A percentile compares a stretch with the other conserved stretches of the same genome.
Evolutionary conservation across 2,329 filamentous ascomycete genomes (phyloP).

Genomic region (Atkinsonella texensis): DNA sequence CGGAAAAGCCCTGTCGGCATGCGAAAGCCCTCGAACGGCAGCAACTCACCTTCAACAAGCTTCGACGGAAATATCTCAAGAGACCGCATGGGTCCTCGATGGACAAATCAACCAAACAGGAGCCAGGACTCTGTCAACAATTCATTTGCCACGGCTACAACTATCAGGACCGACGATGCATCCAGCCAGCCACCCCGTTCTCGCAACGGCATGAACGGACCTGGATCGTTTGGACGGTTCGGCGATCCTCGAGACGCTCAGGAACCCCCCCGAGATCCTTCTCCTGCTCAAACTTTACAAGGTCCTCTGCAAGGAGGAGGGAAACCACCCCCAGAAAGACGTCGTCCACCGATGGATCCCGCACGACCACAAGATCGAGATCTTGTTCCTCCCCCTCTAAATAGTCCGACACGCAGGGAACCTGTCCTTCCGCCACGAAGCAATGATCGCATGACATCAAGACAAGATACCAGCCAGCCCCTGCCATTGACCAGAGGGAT

Average conservation of each 20-base stretch:
- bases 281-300: background rate
- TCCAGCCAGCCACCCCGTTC: constrained; percentile 39
- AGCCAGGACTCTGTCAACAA: constrained; percentile 46
- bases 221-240: constrained; percentile 26
- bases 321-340: constrained; percentile 47
- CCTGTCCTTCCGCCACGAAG: constrained; percentile 37
- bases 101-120: constrained; percentile 37
- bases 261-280: constrained; percentile 9
- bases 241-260: constrained; percentile 13
- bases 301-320: constrained; percentile 16
- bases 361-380: constrained; percentile 41
- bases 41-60: constrained; percentile 38
- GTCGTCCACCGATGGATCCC: constrained; percentile 54
- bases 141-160: constrained; percentile 22
- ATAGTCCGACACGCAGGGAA: constrained; percentile 38
- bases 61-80: constrained; percentile 33
- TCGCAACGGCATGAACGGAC: constrained; percentile 34
- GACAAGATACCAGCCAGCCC: constrained; percentile 26
- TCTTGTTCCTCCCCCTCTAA: constrained; percentile 45
- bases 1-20: constrained; percentile 18
- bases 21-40: constrained; percentile 25
- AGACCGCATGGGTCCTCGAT: constrained; percentile 30
- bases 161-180: constrained; percentile 37
- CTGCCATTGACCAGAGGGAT: background rate
- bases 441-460: constrained; percentile 34